phyloP scores from a whole-genome alignment of 208 protist species.

The Leishmania martiniquensis region DNA sequence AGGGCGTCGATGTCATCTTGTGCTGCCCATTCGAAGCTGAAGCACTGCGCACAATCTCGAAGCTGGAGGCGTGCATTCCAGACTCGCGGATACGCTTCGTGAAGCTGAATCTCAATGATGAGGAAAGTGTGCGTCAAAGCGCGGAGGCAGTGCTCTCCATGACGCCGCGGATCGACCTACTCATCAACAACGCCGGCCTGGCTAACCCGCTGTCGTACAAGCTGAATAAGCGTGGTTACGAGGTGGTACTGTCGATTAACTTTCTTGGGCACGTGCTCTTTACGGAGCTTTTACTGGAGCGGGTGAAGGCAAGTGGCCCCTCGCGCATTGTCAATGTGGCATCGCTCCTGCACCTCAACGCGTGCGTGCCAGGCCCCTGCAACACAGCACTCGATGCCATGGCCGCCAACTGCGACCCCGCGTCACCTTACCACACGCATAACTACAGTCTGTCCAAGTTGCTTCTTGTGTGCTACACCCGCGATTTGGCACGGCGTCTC shows the following conservation, averaged over 20 bases:
- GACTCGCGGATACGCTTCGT: slow-evolving; percentile 22
- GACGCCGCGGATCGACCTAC: slow-evolving; percentile 51
- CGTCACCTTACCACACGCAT: slow-evolving; percentile 31
- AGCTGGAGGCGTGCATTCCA: slow-evolving; percentile 3
- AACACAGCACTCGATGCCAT: slow-evolving; percentile 36
- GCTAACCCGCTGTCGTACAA: slow-evolving; percentile 15
- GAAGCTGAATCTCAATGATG: slow-evolving; percentile 46
- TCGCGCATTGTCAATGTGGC: slow-evolving; percentile 58
- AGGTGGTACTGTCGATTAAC: slow-evolving; percentile 61
- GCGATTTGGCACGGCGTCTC: slow-evolving; percentile 45
- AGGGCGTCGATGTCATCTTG: slow-evolving; percentile 40
- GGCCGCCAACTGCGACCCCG: slow-evolving; percentile 39
- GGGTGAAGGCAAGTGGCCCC: slow-evolving; percentile 27
- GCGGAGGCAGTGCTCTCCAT: slow-evolving; percentile 27
- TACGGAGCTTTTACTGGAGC: slow-evolving; percentile 49
- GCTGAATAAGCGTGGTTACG: slow-evolving; percentile 43
- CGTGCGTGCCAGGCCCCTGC: slow-evolving; percentile 40
- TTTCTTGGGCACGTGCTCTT: slow-evolving; percentile 52
- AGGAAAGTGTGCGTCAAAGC: slow-evolving; percentile 35
- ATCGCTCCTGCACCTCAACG: slow-evolving; percentile 51
- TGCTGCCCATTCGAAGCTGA: slow-evolving; percentile 46
- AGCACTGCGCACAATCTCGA: slow-evolving; percentile 35
- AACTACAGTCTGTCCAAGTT: slow-evolving; percentile 67
- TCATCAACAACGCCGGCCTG: slow-evolving; percentile 64
- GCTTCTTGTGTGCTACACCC: slow-evolving; percentile 57